These are phyloP conservation scores for Climacium dendroides DNA, from an alignment of 225 moss, liverwort and hornwort genomes.

Conservation along the genomic window DNA sequence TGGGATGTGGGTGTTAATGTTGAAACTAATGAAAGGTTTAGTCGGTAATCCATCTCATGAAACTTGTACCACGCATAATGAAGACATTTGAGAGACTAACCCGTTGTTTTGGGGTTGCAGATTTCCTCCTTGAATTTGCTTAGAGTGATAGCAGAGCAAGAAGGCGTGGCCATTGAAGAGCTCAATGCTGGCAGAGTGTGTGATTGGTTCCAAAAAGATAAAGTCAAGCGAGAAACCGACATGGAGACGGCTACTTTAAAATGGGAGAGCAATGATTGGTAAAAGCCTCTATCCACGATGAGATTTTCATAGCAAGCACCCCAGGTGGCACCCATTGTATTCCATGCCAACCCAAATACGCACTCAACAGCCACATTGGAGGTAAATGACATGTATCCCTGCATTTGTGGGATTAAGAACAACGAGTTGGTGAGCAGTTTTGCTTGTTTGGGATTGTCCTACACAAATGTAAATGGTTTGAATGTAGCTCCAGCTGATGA, in stretches of 20 bases:
- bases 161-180: constrained; percentile 60
- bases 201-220: constrained; percentile 95
- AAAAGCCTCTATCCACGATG: not conserved
- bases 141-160: constrained; percentile 77
- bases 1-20: not conserved
- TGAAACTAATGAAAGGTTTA: not conserved
- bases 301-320: not conserved
- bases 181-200: constrained; percentile 68
- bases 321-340: not conserved
- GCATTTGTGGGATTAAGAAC: not conserved
- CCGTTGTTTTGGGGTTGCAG: constrained; percentile 5
- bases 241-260: constrained; percentile 68
- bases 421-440: not conserved
- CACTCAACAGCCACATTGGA: not conserved
- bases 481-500: not conserved
- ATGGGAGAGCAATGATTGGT: constrained; percentile 83
- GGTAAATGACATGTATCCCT: not conserved
- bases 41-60: not conserved
- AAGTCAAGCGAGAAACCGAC: constrained; percentile 51
- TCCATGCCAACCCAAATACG: not conserved
- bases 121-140: constrained; percentile 81
- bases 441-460: not conserved
- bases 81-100: not conserved
- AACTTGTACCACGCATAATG: not conserved
- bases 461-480: not conserved